These are phyloP conservation scores for Phytophthora sojae DNA, from an alignment of 352 stramenopile species.

Conservation along the genomic window DNA sequence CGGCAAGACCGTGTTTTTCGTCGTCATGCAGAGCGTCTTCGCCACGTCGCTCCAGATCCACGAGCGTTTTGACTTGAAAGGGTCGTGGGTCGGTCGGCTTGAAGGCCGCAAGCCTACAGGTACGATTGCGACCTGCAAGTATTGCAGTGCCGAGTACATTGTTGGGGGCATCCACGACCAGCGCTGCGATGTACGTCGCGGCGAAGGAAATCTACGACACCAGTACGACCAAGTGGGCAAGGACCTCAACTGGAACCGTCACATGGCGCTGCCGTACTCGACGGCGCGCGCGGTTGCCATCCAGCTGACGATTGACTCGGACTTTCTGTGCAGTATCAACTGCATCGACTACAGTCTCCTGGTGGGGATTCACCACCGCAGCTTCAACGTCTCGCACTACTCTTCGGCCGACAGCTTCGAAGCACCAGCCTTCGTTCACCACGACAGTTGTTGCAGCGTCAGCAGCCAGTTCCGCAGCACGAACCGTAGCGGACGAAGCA, in stretches of 20 bases:
- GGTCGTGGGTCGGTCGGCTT: conserved; percentile 83
- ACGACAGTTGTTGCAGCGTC: conserved; percentile 30
- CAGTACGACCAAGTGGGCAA: conserved; percentile 87
- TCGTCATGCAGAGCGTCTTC: conserved; percentile 89
- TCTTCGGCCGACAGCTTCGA: conserved; percentile 63
- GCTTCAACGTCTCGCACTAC: conserved; percentile 81
- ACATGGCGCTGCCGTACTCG: conserved; percentile 69
- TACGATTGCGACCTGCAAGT: conserved; percentile 78
- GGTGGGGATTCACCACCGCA: conserved; percentile 94
- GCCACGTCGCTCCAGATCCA: conserved; percentile 82
- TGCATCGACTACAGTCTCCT: conserved; percentile 97
- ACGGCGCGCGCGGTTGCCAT: conserved; percentile 65
- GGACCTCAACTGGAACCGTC: conserved; percentile 86
- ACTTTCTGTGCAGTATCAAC: conserved; percentile 92
- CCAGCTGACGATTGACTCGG: conserved; percentile 88
- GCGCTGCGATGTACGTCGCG: conserved; percentile 64
- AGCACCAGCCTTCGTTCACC: conserved; percentile 35
- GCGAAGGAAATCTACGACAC: conserved; percentile 74
- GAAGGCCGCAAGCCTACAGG: conserved; percentile 78
- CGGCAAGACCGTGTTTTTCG: conserved; percentile 86
- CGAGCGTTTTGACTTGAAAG: conserved; percentile 86
- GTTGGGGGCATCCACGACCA: conserved; percentile 79
- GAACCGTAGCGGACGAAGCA: conserved; percentile 31
- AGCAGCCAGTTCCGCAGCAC: conserved; percentile 25
- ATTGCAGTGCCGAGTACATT: conserved; percentile 69